A percentile compares a stretch with the other conserved stretches of the same genome.
Conservation (phyloP, 495 filamentous ascomycete species). For the Melanomma pulvis-pyrius region DNA sequence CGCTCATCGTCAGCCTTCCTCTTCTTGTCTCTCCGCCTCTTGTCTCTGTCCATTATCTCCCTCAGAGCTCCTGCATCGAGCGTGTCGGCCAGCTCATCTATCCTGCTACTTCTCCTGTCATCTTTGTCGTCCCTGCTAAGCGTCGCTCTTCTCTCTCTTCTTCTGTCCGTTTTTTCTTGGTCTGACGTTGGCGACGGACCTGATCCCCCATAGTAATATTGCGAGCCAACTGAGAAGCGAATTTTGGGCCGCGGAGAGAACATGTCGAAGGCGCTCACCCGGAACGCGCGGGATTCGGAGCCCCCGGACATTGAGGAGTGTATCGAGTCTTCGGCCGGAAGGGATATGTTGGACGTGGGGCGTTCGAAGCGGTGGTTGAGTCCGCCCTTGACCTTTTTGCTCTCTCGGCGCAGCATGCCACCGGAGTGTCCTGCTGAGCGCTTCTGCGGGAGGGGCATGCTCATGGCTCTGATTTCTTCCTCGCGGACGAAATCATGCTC, state of each 20-base stretch:
- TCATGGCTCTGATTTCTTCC: slow-evolving; percentile 85
- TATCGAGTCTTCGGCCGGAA: slow-evolving; percentile 72
- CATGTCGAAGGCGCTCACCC: slow-evolving; percentile 71
- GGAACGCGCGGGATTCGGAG: slow-evolving; percentile 71
- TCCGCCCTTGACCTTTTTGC: slow-evolving; percentile 60
- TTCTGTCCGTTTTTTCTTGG: slow-evolving; percentile 41
- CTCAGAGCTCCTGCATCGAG: slow-evolving; percentile 77
- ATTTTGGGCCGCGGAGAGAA: slow-evolving; percentile 80
- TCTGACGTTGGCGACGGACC: slow-evolving; percentile 18
- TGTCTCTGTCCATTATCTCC: slow-evolving; percentile 83
- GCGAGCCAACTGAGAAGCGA: slow-evolving; percentile 67
- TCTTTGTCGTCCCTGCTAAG: slow-evolving; percentile 51
- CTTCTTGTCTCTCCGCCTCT: slow-evolving; percentile 74
- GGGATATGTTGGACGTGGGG: slow-evolving; percentile 70
- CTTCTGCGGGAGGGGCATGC: slow-evolving; percentile 65
- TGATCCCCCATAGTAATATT: slow-evolving; percentile 40
- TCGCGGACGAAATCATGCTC: slow-evolving; percentile 75
- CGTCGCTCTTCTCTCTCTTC: slow-evolving; percentile 52
- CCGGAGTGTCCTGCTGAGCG: slow-evolving; percentile 59
- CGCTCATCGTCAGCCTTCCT: slow-evolving; percentile 70
- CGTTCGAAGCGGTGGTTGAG: slow-evolving; percentile 63
- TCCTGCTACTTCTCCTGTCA: slow-evolving; percentile 67
- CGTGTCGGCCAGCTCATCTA: slow-evolving; percentile 80
- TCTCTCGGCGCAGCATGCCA: slow-evolving; percentile 64
- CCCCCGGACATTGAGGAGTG: slow-evolving; percentile 71